These are phyloP conservation scores for Bifiguratus adelaidae DNA, from an alignment of 192 early-diverging fungal genomes.

Conservation along the genomic window DNA sequence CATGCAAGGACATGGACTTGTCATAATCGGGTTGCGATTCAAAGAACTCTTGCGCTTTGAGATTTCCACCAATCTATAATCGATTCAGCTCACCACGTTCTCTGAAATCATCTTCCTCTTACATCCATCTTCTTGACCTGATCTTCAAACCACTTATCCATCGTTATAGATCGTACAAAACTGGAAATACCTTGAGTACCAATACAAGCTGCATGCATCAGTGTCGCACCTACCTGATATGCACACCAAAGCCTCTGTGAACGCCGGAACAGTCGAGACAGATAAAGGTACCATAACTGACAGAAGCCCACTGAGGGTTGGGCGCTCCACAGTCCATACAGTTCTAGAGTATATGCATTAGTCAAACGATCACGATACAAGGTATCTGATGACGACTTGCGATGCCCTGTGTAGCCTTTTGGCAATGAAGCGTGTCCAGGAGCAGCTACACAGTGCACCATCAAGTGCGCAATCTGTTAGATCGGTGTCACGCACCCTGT, in stretches of 20 bases:
- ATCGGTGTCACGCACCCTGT: conserved; percentile 29
- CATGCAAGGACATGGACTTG: conserved; percentile 60
- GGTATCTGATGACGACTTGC: no score
- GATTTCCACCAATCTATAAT: conserved; percentile 73
- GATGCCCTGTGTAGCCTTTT: background rate
- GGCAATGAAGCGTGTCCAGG: no score
- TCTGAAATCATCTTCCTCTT: no score
- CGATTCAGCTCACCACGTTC: background rate
- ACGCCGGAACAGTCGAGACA: conserved; percentile 91
- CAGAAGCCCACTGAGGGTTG: conserved; percentile 84
- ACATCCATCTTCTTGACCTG: conserved; percentile 90
- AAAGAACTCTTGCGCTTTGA: conserved; percentile 79
- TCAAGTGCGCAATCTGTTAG: background rate
- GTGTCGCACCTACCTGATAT: conserved; percentile 38
- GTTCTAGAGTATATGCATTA: no score
- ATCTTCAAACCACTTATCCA: conserved; percentile 96
- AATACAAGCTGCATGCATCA: conserved; percentile 11
- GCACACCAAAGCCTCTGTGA: conserved; percentile 75
- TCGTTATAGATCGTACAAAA: conserved; percentile 97
- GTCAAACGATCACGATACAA: no score
- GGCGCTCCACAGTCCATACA: conserved; percentile 90
- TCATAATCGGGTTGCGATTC: conserved; percentile 66
- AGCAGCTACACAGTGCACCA: background rate
- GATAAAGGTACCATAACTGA: conserved; percentile 91
- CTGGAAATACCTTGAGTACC: no score